These are phyloP conservation scores for Aureobasidium sp. DNA, from an alignment of 2,329 filamentous ascomycete species.

Conservation along the genomic window DNA sequence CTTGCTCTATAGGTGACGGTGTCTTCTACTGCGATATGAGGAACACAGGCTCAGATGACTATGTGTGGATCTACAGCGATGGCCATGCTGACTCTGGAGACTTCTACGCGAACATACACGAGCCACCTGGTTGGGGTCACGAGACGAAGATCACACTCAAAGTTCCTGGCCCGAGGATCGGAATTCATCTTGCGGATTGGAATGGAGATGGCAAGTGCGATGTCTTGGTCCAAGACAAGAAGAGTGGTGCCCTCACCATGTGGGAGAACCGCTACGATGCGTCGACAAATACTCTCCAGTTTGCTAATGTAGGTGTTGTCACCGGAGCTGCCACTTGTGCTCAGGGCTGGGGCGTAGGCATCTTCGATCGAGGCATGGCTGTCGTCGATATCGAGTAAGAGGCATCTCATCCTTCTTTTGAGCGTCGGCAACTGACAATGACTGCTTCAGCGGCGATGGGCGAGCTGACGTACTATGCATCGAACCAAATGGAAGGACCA, in stretches of 20 bases:
- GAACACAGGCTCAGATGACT: conserved; percentile 14
- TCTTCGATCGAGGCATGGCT: neutral
- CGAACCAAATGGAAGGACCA: neutral
- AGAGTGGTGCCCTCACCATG: neutral
- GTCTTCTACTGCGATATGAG: conserved; percentile 17
- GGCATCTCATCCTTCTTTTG: too few species aligned
- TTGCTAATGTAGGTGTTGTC: neutral
- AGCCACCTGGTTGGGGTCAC: conserved; percentile 12
- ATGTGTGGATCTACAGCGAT: conserved; percentile 12
- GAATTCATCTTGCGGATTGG: conserved; percentile 14
- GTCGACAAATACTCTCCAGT: neutral
- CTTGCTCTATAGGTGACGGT: neutral
- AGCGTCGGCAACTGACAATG: too few species aligned
- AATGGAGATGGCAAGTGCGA: conserved; percentile 15
- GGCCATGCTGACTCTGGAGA: neutral
- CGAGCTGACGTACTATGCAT: neutral
- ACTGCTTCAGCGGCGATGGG: neutral
- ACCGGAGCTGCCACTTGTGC: neutral
- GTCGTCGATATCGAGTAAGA: neutral
- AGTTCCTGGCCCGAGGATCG: neutral
- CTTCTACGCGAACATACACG: neutral
- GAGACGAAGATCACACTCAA: conserved; percentile 1
- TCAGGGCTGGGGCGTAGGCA: neutral
- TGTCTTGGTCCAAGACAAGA: neutral
- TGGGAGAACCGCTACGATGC: neutral